A percentile compares a stretch with the other conserved stretches of the same genome.
These are phyloP conservation scores for Bruguiera sexangula DNA, from an alignment of 345 rosid species.

Conservation along the genomic window DNA sequence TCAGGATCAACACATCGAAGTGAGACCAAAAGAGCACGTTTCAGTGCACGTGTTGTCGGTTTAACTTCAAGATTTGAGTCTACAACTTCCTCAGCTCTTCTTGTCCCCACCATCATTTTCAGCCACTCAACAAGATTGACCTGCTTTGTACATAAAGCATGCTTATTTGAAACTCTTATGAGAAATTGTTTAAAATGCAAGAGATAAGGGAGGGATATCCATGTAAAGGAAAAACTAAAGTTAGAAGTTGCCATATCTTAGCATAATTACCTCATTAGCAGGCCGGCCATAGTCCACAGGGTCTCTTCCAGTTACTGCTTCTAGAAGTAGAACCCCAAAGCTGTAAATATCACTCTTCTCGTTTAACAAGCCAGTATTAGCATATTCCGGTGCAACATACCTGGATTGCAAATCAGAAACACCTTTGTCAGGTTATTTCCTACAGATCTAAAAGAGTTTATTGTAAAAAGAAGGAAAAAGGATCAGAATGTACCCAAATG, in stretches of 20 bases:
- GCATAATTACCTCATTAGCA: slow-evolving; percentile 61
- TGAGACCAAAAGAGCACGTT: slow-evolving; percentile 73
- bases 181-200: background rate
- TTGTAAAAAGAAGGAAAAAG: background rate
- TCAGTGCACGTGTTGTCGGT: slow-evolving; percentile 68
- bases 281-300: slow-evolving; percentile 95
- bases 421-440: slow-evolving; percentile 11
- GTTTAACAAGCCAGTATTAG: slow-evolving; percentile 82
- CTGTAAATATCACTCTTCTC: slow-evolving; percentile 97
- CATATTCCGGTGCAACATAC: slow-evolving; percentile 97
- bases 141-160: slow-evolving; percentile 34
- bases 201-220: background rate
- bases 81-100: slow-evolving; percentile 89
- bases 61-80: slow-evolving; percentile 74
- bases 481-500: slow-evolving; percentile 68
- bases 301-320: slow-evolving; percentile 90
- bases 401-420: slow-evolving; percentile 39
- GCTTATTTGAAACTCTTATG: slow-evolving; percentile 7
- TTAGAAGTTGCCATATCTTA: background rate
- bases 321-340: slow-evolving; percentile 89
- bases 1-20: slow-evolving; percentile 93
- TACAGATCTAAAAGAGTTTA: slow-evolving; percentile 7
- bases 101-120: slow-evolving; percentile 91
- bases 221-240: background rate
- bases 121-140: slow-evolving; percentile 96